A percentile compares a stretch with the other conserved stretches of the same genome.
Evolutionary conservation across 2,329 filamentous ascomycete genomes (phyloP).

Genomic region (Aspergillus eucalypticola): DNA sequence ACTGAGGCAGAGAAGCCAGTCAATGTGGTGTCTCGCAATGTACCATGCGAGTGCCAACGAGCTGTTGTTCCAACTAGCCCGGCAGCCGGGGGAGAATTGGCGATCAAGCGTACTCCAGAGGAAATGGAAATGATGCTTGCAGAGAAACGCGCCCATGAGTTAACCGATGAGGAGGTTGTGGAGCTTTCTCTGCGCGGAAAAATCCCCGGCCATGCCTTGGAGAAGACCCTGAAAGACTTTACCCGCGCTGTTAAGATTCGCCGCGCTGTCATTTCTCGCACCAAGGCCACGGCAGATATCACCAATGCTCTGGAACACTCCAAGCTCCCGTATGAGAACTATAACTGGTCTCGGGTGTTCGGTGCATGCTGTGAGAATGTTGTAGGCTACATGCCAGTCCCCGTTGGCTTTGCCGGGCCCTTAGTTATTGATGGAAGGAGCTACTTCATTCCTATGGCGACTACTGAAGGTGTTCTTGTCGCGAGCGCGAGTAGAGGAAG

Average conservation of each 20-base stretch:
- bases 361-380: conserved; percentile 99
- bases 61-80: background rate
- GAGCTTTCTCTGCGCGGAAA: conserved; percentile 83
- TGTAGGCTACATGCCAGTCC: conserved; percentile 89
- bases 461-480: conserved; percentile 94
- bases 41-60: background rate
- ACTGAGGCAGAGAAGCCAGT: conserved; percentile 32
- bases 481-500: conserved; percentile 90
- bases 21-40: conserved; percentile 38
- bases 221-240: conserved; percentile 72
- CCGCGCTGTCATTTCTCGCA: conserved; percentile 81
- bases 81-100: conserved; percentile 23
- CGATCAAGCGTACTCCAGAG: conserved; percentile 58
- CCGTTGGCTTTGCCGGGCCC: conserved; percentile 90
- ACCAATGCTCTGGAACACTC: conserved; percentile 78
- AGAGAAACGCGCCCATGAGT: conserved; percentile 1
- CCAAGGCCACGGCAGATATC: conserved; percentile 72
- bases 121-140: conserved; percentile 73
- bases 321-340: conserved; percentile 83
- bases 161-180: conserved; percentile 75
- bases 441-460: conserved; percentile 98
- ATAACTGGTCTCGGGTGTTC: conserved; percentile 93
- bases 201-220: conserved; percentile 89
- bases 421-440: conserved; percentile 91
- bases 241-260: conserved; percentile 93